Conservation (phyloP, 345 rosid species). For the Melaleuca quinquenervia region DNA sequence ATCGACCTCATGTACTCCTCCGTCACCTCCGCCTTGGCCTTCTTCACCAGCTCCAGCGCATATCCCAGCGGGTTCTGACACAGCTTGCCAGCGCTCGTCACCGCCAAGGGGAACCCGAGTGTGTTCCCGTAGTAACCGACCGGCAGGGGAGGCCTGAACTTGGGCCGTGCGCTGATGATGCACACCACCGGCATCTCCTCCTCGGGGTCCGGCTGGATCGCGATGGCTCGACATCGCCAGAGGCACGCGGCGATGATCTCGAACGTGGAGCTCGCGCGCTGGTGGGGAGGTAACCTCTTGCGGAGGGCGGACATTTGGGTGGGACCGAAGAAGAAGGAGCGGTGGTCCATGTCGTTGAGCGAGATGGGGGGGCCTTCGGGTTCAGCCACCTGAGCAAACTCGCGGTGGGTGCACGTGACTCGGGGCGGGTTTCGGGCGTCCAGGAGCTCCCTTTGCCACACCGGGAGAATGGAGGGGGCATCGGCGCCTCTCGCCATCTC, state of each 20-base stretch:
- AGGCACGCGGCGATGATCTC: slow-evolving; percentile 6
- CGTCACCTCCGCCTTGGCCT: slow-evolving; percentile 4
- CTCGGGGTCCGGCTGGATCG: background rate
- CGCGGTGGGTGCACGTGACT: background rate
- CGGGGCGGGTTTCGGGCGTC: slow-evolving; percentile 13
- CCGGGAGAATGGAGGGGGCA: slow-evolving; percentile 26
- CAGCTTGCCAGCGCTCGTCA: background rate
- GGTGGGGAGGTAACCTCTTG: background rate
- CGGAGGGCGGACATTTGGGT: background rate
- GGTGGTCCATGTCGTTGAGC: background rate
- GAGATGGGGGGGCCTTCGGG: background rate
- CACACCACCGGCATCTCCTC: background rate
- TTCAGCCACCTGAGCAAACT: background rate
- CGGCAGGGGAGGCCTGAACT: background rate
- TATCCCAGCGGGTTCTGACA: background rate
- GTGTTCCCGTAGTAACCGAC: slow-evolving; percentile 15
- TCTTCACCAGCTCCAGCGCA: background rate
- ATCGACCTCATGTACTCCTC: slow-evolving; percentile 1
- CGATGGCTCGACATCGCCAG: slow-evolving; percentile 16
- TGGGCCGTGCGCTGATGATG: background rate
- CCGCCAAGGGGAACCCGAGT: background rate
- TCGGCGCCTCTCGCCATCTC: slow-evolving; percentile 27
- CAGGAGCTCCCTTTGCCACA: slow-evolving; percentile 37
- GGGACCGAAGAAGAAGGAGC: slow-evolving; percentile 9
- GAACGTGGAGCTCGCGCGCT: background rate